Base-by-base conservation (phyloP, 768 basidiomycete species). In the Cantharellus cinnabarinus region DNA sequence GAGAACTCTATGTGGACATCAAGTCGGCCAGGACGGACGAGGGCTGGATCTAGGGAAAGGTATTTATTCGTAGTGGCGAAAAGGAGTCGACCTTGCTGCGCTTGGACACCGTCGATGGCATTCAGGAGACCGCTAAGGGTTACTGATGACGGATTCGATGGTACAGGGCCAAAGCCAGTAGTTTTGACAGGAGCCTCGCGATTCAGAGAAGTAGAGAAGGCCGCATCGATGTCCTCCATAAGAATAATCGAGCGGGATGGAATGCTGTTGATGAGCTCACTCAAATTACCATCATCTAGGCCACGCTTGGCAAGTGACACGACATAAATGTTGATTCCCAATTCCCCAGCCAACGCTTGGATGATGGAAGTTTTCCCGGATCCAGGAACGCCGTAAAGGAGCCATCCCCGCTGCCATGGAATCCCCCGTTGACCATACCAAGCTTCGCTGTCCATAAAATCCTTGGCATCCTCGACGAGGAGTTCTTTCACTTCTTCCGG, bases 221-320 rank as follows among this genome's bases (percentile, higher is more conserved):
- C 85, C 2, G 81, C 83, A 63, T 89, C 87, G 58, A 89, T 82
- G 66, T 89, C 87, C 67, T 89, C 85, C 78, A 89, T 85, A 41
- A 89, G 73, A 3, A 81, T 78, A 59, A 89, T 82, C 64, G 81
- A 85, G 63, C 74, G 74, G 59, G 79, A 74, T n/a, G 86, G 85
- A 2, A 87, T 73, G 2, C 73, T 71, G 4, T 76, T 72, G 60
- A 86, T 78, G 50, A 85, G 71, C 44, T 77, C 73, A 57, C 72
- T 74, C 35, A 86, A 75, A 4, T 70, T 67, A 1, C 72, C 70
- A 66, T 87, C 85, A 64, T 85, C 83, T 50, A 88, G 67, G 4
- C 79, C 78, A 10, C 69, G 63, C 20, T 78, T 76, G 2, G 82
- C 79, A 4, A 87, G 76, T 0, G 82, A 80, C 50, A 89, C 68